A percentile compares a stretch with the other conserved stretches of the same genome.
Evolutionary conservation across 371 early-diverging fungal species (phyloP).

Genomic region (Lichtheimia corymbifera): DNA sequence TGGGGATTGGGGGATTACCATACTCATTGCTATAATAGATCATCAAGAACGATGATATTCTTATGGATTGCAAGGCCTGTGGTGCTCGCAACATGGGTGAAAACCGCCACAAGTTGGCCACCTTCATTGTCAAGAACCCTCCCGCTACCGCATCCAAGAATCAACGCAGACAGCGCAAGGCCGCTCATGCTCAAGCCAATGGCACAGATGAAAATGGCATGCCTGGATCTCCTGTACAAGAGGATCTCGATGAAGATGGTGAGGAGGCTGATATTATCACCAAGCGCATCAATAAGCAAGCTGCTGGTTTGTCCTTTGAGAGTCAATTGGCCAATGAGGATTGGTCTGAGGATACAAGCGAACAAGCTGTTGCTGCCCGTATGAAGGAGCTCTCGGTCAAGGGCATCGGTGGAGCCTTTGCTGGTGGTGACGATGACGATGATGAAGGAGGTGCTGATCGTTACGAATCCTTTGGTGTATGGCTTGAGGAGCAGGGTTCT

Average conservation of each 20-base stretch:
- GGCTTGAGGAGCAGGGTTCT: conserved; percentile 56
- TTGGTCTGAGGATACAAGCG: conserved; percentile 83
- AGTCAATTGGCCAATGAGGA: conserved; percentile 77
- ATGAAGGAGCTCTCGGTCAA: conserved; percentile 69
- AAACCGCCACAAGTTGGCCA: conserved; percentile 87
- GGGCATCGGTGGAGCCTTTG: conserved; percentile 44
- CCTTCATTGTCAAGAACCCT: conserved; percentile 93
- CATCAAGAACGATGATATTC: conserved; percentile 71
- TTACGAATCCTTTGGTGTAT: conserved; percentile 71
- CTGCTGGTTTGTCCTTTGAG: conserved; percentile 60
- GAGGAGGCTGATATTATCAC: conserved; percentile 74
- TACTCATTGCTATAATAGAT: conserved; percentile 39
- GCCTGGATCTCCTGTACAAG: conserved; percentile 43
- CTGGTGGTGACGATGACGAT: conserved; percentile 59
- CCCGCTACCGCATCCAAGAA: conserved; percentile 68
- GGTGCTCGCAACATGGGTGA: conserved; percentile 86
- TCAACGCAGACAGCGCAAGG: conserved; percentile 73
- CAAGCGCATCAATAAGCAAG: conserved; percentile 71
- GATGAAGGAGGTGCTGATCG: conserved; percentile 68
- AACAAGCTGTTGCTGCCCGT: conserved; percentile 78
- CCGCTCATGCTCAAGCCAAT: conserved; percentile 49
- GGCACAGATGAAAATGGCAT: conserved; percentile 47
- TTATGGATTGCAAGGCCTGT: conserved; percentile 91
- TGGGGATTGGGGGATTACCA: background rate
- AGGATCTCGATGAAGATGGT: conserved; percentile 50